phyloP scores from a whole-genome alignment of 2,329 filamentous ascomycete species.

The Aspergillus sclerotialis region DNA sequence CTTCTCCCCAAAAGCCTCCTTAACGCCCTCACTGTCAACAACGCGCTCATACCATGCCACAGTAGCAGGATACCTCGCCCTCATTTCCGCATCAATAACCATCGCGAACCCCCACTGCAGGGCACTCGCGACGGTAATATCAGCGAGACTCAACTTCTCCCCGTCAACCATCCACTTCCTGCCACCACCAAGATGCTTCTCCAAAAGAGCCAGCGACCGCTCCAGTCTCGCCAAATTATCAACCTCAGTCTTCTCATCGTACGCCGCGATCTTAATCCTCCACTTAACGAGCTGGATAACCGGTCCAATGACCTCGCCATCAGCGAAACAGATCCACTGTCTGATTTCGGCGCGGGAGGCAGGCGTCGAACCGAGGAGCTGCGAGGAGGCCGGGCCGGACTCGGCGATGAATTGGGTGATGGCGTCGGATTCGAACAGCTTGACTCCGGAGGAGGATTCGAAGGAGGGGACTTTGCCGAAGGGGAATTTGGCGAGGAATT shows the following conservation, averaged over 20 bases:
- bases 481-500: constrained; percentile 47
- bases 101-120: constrained; percentile 19
- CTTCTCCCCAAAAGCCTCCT: constrained; percentile 19
- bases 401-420: constrained; percentile 43
- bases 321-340: constrained; percentile 42
- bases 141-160: constrained; percentile 21
- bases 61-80: constrained; percentile 16
- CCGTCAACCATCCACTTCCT: constrained; percentile 16
- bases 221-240: constrained; percentile 11
- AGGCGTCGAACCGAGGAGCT: constrained; percentile 41
- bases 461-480: constrained; percentile 47
- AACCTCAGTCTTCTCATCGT: constrained; percentile 15
- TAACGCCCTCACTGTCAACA: constrained; percentile 13
- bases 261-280: constrained; percentile 13
- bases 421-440: constrained; percentile 40
- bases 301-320: constrained; percentile 21
- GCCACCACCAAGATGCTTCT: constrained; percentile 12
- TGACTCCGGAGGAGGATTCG: constrained; percentile 42
- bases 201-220: constrained; percentile 14
- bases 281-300: constrained; percentile 13
- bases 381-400: constrained; percentile 37
- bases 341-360: constrained; percentile 38
- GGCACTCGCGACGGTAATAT: constrained; percentile 18
- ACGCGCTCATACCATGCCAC: constrained; percentile 18
- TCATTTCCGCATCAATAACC: constrained; percentile 20